Evolutionary conservation across 345 rosid genomes (phyloP), one percentile per base, ranked within the genome.

Genomic region (Orychophragmus violaceus): DNA sequence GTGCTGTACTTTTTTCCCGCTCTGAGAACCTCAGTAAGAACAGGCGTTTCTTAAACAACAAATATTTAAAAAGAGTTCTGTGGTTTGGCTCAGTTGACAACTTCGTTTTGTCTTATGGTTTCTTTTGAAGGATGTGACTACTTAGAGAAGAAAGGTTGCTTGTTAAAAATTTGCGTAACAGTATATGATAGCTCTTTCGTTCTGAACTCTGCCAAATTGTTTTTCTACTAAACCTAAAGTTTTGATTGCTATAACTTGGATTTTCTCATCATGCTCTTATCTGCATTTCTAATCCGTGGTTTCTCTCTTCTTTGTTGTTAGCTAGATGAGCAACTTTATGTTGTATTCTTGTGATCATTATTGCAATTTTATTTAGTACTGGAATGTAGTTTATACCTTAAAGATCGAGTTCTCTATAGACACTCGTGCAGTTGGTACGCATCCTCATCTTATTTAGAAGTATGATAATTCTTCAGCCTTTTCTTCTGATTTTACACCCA

Each of bases 11-110:
- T 57, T 52, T 44, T 54, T 16, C 57, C 12, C 36, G 18, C 19
- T 62, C 36, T 14, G 56, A 33, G 59, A 64, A 71, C 58, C 17
- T 23, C 29, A 44, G 13, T 45, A 33, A 33, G 24, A 35, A 25
- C 14, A 17, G 56, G 48, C 49, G 4, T 61, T 44, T 54, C 29
- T 33, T 42, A 8, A 14, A 35, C 24, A 17, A 54, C 39, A 64
- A 51, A 39, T 29, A 39, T 8, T 30, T 11, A 3, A 29, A 13
- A 23, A 19, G 33, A 58, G 32, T 51, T 29, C 33, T 22, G 37
- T 62, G 35, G 36, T 33, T 63, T 33, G 45, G 64, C 64, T 62
- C 14, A 36, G 59, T 25, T 71, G 69, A 44, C 25, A 25, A 44
- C 9, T 22, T 62, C 0, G 12, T 21, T 52, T 54, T 46, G 58